Evolutionary conservation across 75 land plant species (phyloP), one percentile per base, ranked within the genome.

Genomic region (Isoetes taiwanensis): DNA sequence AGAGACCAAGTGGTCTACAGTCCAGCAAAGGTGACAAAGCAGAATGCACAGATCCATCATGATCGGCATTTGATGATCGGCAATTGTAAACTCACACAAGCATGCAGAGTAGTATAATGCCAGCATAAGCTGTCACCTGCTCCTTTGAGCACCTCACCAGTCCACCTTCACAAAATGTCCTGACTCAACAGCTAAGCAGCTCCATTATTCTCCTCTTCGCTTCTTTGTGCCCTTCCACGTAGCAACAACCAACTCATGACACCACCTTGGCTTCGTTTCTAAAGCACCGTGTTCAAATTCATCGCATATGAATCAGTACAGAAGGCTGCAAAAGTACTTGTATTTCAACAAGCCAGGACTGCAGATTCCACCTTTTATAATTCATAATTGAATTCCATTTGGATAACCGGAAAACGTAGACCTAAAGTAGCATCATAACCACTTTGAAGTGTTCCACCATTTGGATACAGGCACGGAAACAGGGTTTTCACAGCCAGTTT

Each of bases 331-430:
- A n/a, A n/a, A n/a, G n/a, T n/a, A n/a, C n/a, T n/a, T n/a, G n/a
- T n/a, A n/a, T n/a, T n/a, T n/a, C n/a, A n/a, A n/a, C n/a, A n/a
- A 46, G 5, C 23, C 6, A 46, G 16, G 23, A 17, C n/a, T n/a
- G n/a, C n/a, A n/a, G n/a, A n/a, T n/a, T n/a, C n/a, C 68, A 94
- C 96, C 96, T n/a, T n/a, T 85, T 94, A 68, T 94, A 94, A 53
- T 94, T 94, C 16, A 94, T 80, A n/a, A n/a, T 61, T 80, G 79
- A 50, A 94, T 89, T 43, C 96, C 99, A 82, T 94, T 94, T 58
- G 91, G 81, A 69, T 89, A 81, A 1, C 78, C 20, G 72, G 64
- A 31, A 83, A 90, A 31, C 72, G 65, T 26, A 94, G 80, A 21
- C 96, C 96, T 30, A 96, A 82, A 38, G 86, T 81, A 17, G 82